Conservation (phyloP, 2,329 filamentous ascomycete species). For the Orbilia blumenaviensis region DNA sequence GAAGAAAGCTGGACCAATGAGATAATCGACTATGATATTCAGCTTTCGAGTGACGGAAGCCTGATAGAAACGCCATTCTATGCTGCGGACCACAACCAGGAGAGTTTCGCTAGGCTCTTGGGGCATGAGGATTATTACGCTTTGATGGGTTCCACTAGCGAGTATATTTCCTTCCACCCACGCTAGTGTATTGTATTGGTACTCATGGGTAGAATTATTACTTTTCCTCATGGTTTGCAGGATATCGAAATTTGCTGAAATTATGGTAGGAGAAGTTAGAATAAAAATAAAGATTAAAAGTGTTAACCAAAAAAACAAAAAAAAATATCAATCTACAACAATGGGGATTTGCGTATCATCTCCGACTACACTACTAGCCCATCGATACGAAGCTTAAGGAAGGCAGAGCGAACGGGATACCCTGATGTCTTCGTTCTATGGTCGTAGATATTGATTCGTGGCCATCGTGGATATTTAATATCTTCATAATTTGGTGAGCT, state of each 20-base stretch:
- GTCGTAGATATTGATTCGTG: slow-evolving; percentile 11
- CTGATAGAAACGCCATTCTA: too few relatives aligned
- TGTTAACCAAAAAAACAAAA: not conserved
- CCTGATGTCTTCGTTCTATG: slow-evolving; percentile 30
- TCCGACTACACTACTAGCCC: slow-evolving; percentile 48
- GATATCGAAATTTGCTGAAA: not conserved
- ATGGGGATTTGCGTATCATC: slow-evolving; percentile 47
- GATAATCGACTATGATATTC: not conserved
- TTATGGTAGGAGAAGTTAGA: not conserved
- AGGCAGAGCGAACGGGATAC: slow-evolving; percentile 47
- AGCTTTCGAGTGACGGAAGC: too few relatives aligned
- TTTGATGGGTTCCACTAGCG: too few relatives aligned
- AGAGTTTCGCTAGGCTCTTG: too few relatives aligned
- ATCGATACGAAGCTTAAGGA: slow-evolving; percentile 47
- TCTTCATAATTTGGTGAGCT: not conserved
- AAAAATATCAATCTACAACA: slow-evolving; percentile 27
- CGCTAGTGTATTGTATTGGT: too few relatives aligned
- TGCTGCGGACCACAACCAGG: too few relatives aligned
- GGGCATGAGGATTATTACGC: too few relatives aligned
- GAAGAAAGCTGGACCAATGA: not conserved
- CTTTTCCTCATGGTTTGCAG: too few relatives aligned
- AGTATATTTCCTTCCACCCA: too few relatives aligned
- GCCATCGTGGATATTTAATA: not conserved
- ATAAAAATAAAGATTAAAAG: not conserved
- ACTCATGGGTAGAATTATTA: too few relatives aligned